Percentiles rank a stretch among this genome's conserved stretches.
Conservation (phyloP, 202 grass and related monocot genomes). For the Panicum virgatum region DNA sequence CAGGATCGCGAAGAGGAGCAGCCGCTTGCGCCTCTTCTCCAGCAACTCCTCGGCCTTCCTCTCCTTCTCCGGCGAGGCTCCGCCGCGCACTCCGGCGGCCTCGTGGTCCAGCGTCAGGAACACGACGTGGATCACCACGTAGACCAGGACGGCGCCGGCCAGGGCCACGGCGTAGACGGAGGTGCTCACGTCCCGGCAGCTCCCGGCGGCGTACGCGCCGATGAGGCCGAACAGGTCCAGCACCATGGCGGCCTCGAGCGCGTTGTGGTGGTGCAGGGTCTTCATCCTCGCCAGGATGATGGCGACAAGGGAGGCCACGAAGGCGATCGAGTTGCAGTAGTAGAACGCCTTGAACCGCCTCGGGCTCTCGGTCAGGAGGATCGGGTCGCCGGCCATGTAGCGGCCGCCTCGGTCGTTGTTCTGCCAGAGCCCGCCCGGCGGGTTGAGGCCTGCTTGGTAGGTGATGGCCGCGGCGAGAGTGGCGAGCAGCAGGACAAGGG, state of each 20-base stretch:
- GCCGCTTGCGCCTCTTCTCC: not conserved
- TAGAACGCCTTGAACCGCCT: slow-evolving; percentile 20
- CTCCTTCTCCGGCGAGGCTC: not conserved
- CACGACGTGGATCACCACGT: slow-evolving; percentile 19
- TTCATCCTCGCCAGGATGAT: not conserved
- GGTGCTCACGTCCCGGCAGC: not conserved
- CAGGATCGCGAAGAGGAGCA: slow-evolving; percentile 38
- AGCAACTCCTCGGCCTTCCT: not conserved
- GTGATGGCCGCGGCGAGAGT: slow-evolving; percentile 17
- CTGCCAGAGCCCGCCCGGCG: slow-evolving; percentile 3
- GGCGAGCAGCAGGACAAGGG: not conserved
- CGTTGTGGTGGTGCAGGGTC: not conserved
- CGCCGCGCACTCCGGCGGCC: not conserved
- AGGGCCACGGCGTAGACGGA: slow-evolving; percentile 10
- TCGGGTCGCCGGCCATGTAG: not conserved
- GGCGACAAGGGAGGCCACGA: slow-evolving; percentile 16
- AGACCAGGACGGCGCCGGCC: not conserved
- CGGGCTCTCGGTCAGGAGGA: not conserved
- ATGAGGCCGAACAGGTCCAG: slow-evolving; percentile 22
- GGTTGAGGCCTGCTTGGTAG: not conserved
- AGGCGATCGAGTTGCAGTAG: slow-evolving; percentile 23
- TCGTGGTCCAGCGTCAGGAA: not conserved
- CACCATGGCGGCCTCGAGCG: slow-evolving; percentile 11
- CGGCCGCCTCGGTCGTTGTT: not conserved
- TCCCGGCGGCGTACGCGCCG: not conserved